A percentile compares a stretch with the other conserved stretches of the same genome.
phyloP scores from a whole-genome alignment of 495 filamentous ascomycete genomes.

The Talaromyces adpressus region DNA sequence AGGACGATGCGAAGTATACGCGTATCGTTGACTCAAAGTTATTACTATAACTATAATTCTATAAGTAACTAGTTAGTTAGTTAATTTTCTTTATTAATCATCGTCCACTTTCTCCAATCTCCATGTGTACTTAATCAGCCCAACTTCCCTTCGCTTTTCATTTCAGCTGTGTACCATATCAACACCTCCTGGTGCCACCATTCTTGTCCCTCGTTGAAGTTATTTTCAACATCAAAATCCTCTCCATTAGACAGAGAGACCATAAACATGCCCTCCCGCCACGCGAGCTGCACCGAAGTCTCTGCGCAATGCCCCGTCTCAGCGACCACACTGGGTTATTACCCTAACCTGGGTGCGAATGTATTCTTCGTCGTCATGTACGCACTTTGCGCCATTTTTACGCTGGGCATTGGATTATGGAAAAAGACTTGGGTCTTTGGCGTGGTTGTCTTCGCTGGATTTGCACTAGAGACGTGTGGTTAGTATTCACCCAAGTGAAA shows the following conservation, averaged over 20 bases:
- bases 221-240: not conserved
- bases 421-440: slow-evolving; percentile 58
- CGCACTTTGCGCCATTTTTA: slow-evolving; percentile 37
- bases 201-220: not conserved
- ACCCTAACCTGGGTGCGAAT: slow-evolving; percentile 56
- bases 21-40: no score
- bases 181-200: not conserved
- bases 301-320: slow-evolving; percentile 46
- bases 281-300: slow-evolving; percentile 39
- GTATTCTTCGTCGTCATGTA: slow-evolving; percentile 53
- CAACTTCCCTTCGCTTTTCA: not conserved
- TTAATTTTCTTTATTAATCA: not conserved
- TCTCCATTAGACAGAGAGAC: not conserved
- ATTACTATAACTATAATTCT: no score
- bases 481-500: not conserved
- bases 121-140: not conserved
- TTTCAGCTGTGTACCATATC: not conserved
- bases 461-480: slow-evolving; percentile 20
- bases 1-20: not conserved
- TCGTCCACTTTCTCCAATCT: no score
- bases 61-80: no score
- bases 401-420: slow-evolving; percentile 44
- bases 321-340: slow-evolving; percentile 60
- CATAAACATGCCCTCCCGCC: not conserved
- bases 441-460: slow-evolving; percentile 33